Percentiles rank a stretch among this genome's conserved stretches.
Evolutionary conservation across 2,329 filamentous ascomycete species (phyloP).

Genomic region (Alternaria ventricosa): DNA sequence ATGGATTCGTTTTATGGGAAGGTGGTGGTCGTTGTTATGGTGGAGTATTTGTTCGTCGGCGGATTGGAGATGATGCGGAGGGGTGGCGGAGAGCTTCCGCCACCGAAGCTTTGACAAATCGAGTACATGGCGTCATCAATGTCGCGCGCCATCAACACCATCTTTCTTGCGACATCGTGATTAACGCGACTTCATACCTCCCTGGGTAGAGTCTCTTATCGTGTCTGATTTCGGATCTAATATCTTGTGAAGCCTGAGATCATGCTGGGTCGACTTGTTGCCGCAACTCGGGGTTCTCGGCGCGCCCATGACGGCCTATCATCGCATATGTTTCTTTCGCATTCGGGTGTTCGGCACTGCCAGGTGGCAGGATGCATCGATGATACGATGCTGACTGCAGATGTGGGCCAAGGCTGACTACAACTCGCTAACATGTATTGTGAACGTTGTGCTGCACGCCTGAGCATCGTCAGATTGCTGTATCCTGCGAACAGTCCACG

Average conservation of each 20-base stretch:
- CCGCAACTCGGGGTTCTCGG: background rate
- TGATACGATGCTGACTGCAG: background rate
- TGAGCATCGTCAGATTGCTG: background rate
- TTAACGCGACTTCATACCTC: background rate
- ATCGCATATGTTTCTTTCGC: background rate
- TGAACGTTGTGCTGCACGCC: background rate
- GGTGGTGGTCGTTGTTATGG: conserved; percentile 2
- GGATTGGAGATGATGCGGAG: conserved; percentile 22
- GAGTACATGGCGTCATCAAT: conserved; percentile 37
- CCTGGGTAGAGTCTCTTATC: background rate
- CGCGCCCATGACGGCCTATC: background rate
- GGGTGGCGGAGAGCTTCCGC: conserved; percentile 36
- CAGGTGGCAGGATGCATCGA: background rate
- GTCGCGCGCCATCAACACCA: conserved; percentile 3
- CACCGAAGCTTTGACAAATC: conserved; percentile 27
- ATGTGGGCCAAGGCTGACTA: background rate
- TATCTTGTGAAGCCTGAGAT: background rate
- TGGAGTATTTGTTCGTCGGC: background rate
- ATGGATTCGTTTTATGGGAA: conserved; percentile 12
- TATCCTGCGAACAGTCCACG: background rate
- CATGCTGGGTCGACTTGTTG: background rate
- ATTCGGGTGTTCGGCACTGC: background rate
- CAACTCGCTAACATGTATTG: background rate
- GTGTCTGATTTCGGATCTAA: background rate
- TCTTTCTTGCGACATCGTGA: background rate